phyloP scores from a whole-genome alignment of 345 rosid genomes.

The Turritis glabra region DNA sequence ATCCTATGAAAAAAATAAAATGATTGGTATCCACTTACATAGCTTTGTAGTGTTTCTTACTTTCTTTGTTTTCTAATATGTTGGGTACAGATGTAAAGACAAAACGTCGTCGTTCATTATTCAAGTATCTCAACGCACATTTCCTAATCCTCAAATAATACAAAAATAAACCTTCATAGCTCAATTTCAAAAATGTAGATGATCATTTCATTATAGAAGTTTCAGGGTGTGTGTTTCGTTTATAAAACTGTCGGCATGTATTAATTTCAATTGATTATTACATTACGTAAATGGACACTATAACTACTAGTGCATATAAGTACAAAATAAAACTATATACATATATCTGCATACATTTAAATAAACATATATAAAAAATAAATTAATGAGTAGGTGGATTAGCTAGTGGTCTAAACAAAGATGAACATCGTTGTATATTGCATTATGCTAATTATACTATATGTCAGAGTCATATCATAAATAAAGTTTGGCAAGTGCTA shows the following conservation, averaged over 20 bases:
- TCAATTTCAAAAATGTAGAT: not conserved
- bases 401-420: constrained; percentile 31
- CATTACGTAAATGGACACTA: constrained; percentile 22
- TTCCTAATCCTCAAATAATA: not conserved
- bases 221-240: not conserved
- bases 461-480: constrained; percentile 21
- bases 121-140: not conserved
- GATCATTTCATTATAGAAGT: not conserved
- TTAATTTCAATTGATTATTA: constrained; percentile 2
- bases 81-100: constrained; percentile 26
- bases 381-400: constrained; percentile 23
- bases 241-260: constrained; percentile 32
- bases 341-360: constrained; percentile 18
- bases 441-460: constrained; percentile 21
- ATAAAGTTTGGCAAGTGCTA: constrained; percentile 17
- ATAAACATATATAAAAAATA: not conserved
- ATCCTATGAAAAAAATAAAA: constrained; percentile 30
- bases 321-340: constrained; percentile 15
- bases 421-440: constrained; percentile 17
- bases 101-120: not conserved
- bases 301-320: constrained; percentile 32
- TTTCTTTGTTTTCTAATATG: not conserved
- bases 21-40: constrained; percentile 10
- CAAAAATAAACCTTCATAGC: constrained; percentile 2
- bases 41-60: not conserved